Percentiles rank a stretch among this genome's conserved stretches.
Conservation (phyloP, 768 basidiomycete species). For the Phaffia tasmanica region DNA sequence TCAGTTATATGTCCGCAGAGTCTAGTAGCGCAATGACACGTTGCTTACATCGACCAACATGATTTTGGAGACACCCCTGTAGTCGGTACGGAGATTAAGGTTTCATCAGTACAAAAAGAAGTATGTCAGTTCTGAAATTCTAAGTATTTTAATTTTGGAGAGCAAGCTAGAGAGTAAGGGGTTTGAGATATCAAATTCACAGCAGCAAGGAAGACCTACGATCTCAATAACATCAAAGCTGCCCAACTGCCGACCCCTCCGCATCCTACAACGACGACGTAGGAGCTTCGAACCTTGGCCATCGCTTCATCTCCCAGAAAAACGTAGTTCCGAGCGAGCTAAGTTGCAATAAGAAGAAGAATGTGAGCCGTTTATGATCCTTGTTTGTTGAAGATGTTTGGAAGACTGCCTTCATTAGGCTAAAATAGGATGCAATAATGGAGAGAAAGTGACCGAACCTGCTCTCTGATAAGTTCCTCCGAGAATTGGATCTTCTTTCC, state of each 20-base stretch:
- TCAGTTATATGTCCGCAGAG: not conserved
- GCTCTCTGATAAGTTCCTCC: slow-evolving; percentile 71
- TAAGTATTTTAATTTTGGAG: too few relatives aligned
- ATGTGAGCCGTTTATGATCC: not conserved
- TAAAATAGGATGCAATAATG: not conserved
- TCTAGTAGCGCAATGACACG: not conserved
- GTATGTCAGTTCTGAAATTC: not conserved
- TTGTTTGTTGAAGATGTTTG: not conserved
- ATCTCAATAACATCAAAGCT: slow-evolving; percentile 81
- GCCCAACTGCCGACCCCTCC: slow-evolving; percentile 97
- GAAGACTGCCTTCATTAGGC: not conserved
- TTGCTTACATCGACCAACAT: slow-evolving; percentile 36
- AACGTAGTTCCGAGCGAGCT: slow-evolving; percentile 84
- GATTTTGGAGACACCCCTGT: slow-evolving; percentile 36
- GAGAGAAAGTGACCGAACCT: slow-evolving; percentile 27
- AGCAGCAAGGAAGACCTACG: slow-evolving; percentile 47
- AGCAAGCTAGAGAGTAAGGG: not conserved
- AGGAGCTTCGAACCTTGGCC: slow-evolving; percentile 58
- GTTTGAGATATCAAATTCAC: not conserved
- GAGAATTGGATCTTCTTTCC: slow-evolving; percentile 45
- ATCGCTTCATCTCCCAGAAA: slow-evolving; percentile 89
- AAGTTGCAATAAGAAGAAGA: slow-evolving; percentile 29
- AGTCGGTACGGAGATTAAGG: not conserved
- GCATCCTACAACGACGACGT: slow-evolving; percentile 82
- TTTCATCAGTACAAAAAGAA: not conserved